These are phyloP conservation scores for Paecilomyces formosus DNA, from an alignment of 2,329 filamentous ascomycete genomes.

Conservation along the genomic window DNA sequence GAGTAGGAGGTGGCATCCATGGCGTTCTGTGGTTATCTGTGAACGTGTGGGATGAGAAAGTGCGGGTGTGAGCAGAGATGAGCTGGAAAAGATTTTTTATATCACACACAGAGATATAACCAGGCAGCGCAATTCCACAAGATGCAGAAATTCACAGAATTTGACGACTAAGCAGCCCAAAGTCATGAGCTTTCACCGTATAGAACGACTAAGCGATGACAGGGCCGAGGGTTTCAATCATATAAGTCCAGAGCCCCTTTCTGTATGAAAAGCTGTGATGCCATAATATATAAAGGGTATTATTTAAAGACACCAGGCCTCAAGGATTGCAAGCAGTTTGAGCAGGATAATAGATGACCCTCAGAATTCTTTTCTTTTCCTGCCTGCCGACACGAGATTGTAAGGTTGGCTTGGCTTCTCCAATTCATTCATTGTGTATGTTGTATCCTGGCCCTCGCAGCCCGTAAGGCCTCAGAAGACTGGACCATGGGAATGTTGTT, in stretches of 20 bases:
- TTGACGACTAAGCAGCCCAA: background rate
- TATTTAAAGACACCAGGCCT: no score
- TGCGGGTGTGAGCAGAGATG: background rate
- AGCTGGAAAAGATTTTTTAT: background rate
- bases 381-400: no score
- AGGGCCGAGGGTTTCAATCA: background rate
- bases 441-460: no score
- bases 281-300: no score
- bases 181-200: background rate
- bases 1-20: background rate
- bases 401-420: no score
- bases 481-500: no score
- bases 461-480: no score
- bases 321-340: no score
- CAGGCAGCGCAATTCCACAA: background rate
- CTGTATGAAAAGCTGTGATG: no score
- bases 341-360: no score
- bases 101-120: background rate
- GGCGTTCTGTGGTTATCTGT: background rate
- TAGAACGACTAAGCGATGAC: background rate
- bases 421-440: no score
- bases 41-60: background rate
- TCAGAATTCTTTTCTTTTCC: no score
- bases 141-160: background rate
- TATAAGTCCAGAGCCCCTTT: background rate